These are phyloP conservation scores for Penicillium pancosmium DNA, from an alignment of 495 filamentous ascomycete genomes.

Conservation along the genomic window DNA sequence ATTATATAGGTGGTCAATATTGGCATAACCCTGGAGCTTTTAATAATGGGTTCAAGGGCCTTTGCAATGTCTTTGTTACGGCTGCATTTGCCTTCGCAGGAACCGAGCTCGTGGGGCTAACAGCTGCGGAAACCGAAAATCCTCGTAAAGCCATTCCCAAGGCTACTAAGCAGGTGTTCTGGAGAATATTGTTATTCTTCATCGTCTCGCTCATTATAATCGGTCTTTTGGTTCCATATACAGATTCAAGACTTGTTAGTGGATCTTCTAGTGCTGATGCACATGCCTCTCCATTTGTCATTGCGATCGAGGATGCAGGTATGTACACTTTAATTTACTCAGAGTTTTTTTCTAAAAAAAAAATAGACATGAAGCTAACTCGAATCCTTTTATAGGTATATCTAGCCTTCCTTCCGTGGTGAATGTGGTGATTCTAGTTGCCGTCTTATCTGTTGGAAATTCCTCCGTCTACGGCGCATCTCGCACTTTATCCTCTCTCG, in stretches of 20 bases:
- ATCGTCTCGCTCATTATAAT: conserved; percentile 72
- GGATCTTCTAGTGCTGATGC: conserved; percentile 61
- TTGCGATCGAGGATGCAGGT: conserved; percentile 79
- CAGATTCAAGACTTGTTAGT: conserved; percentile 59
- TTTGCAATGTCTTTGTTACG: conserved; percentile 91
- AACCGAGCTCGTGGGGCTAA: conserved; percentile 88
- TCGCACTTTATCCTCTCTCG: conserved; percentile 81
- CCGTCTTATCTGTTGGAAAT: conserved; percentile 88
- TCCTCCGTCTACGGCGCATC: conserved; percentile 85
- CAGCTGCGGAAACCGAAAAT: conserved; percentile 84
- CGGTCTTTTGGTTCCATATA: conserved; percentile 74
- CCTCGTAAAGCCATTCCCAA: conserved; percentile 83
- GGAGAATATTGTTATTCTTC: conserved; percentile 90
- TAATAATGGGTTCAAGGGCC: conserved; percentile 88
- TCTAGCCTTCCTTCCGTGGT: conserved; percentile 74
- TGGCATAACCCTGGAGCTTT: conserved; percentile 88
- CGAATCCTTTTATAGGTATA: background rate
- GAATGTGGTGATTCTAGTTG: conserved; percentile 88
- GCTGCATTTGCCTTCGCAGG: conserved; percentile 92
- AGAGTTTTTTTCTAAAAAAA: background rate
- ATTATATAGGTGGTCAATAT: conserved; percentile 79
- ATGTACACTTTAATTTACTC: conserved; percentile 44
- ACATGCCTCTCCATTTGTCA: conserved; percentile 84
- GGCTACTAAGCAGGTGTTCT: conserved; percentile 92
- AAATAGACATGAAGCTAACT: too few relatives aligned